Evolutionary conservation across 768 basidiomycete genomes (phyloP), one percentile per base, ranked within the genome.

Genomic region (Neoboletus brunneissimus): DNA sequence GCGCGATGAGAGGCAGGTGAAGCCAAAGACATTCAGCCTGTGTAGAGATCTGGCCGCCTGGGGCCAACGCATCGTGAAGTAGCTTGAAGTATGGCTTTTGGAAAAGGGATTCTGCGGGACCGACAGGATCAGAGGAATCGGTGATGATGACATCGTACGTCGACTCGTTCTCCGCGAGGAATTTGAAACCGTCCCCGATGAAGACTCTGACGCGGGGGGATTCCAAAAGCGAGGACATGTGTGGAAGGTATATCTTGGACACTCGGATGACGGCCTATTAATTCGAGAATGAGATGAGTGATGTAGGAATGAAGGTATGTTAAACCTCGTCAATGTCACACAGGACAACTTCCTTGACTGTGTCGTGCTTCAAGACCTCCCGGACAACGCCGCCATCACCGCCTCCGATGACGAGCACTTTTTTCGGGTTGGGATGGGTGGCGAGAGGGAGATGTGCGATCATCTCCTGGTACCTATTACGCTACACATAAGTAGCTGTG

Each of bases 341-440:
- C 8, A 99, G 85, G 18, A 95, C 92, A 63, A 98, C 94, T 64
- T 92, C 74, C 73, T 98, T 85, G 54, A 99, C 94, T 3, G 83
- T 80, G 49, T 87, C 81, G 74, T 98, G 95, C 80, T 95, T 98
- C 69, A 99, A 83, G 23, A 94, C 93, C 73, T 99, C 96, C 47
- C 96, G 88, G 43, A 99, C 92, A 59, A 98, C 96, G 63, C 96
- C 97, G 42, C 97, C 97, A 72, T 99, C 97, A 29, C 97, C 97
- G 48, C 96, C 97, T 48, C 97, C 97, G 58, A 99, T 95, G 55
- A 99, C 97, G 34, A 99, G 86, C 18, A 98, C 96, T 66, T 88
- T 87, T 75, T 91, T 89, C 0, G 96, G 97, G 78, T 97, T 90
- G 23, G 97, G 96, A 74, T 99, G 97, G 57, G 87, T 93, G 13